Conservation (phyloP, 2,329 filamentous ascomycete genomes). For the Diaporthe longicolla region DNA sequence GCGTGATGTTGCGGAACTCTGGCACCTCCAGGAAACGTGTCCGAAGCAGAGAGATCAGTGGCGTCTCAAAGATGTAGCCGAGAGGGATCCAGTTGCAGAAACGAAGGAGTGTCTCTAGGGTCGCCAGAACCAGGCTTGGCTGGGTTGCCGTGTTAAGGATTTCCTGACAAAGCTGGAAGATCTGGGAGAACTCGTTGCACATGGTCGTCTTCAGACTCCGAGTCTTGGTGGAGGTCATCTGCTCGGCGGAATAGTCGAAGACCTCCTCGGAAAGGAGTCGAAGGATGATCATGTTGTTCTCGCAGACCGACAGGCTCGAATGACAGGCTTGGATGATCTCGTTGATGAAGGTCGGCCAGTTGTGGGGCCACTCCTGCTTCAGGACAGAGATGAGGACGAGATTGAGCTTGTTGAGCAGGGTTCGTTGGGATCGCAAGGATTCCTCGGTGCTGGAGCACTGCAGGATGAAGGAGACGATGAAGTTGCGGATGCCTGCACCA, state of each 20-base stretch:
- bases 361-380: slow-evolving; percentile 99
- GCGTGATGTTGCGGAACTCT: slow-evolving; percentile 95
- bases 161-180: slow-evolving; percentile 97
- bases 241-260: slow-evolving; percentile 98
- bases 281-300: slow-evolving; percentile 99
- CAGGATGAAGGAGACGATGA: slow-evolving; percentile 98
- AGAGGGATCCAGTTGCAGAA: slow-evolving; percentile 99
- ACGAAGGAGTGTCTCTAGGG: slow-evolving; percentile 91
- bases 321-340: slow-evolving; percentile 98
- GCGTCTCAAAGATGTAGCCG: slow-evolving; percentile 98
- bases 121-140: slow-evolving; percentile 93
- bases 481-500: slow-evolving; percentile 90
- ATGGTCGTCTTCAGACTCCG: slow-evolving; percentile 98
- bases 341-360: slow-evolving; percentile 99
- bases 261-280: slow-evolving; percentile 97
- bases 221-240: slow-evolving; percentile 99
- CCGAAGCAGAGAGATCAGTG: slow-evolving; percentile 93
- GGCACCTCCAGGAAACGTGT: slow-evolving; percentile 93
- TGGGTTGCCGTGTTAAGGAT: slow-evolving; percentile 90
- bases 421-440: slow-evolving; percentile 84
- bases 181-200: slow-evolving; percentile 98
- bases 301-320: slow-evolving; percentile 95
- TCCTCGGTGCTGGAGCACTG: slow-evolving; percentile 93
- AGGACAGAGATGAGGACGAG: slow-evolving; percentile 96
- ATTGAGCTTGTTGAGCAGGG: slow-evolving; percentile 97